Base-by-base conservation (phyloP, 305 asterid genomes). In the Stenogyne calaminthoides region DNA sequence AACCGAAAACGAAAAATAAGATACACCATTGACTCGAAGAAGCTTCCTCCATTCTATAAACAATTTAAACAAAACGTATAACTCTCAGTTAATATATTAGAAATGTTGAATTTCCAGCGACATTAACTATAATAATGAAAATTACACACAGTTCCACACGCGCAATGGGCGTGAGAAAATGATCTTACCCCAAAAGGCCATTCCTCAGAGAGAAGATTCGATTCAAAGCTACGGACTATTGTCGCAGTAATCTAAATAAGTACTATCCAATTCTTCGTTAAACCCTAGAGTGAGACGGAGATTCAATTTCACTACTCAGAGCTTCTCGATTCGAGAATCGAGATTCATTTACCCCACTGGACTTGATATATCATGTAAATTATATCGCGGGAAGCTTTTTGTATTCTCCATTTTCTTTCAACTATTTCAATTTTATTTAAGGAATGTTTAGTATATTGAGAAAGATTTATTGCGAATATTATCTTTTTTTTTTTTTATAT, bases 171-270 rank as follows among this genome's bases (percentile, higher is more conserved):
- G 29, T 27, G 44, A 46, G 60, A 34, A 51, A 11, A 6, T 25
- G 9, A 54, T 70, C 86, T 65, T 12, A 86, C 91, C 95, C 91
- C 89, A 88, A 82, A 88, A 88, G 66, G 89, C 80, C 95, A 88
- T 86, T 76, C 18, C 29, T 62, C 5, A 10, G 9, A 54, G 2
- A 7, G 52, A 75, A 34, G 9, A 18, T 15, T n/a, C n/a, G n/a
- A n/a, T n/a, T 22, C 10, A 61, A 20, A 39, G 29, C 39, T 22
- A 52, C 60, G 56, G 27, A 70, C 12, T 18, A 55, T 14, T 46
- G 20, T 10, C 15, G 32, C 56, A 52, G 60, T 25, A 22, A 40
- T 42, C 49, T n/a, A n/a, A 74, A 46, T 34, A 12, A 22, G 27
- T 20, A 10, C 1, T 11, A 15, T 6, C 52, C 57, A 9, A 36